These are phyloP conservation scores for Dissophora ornata DNA, from an alignment of 192 early-diverging fungal species.

Conservation along the genomic window DNA sequence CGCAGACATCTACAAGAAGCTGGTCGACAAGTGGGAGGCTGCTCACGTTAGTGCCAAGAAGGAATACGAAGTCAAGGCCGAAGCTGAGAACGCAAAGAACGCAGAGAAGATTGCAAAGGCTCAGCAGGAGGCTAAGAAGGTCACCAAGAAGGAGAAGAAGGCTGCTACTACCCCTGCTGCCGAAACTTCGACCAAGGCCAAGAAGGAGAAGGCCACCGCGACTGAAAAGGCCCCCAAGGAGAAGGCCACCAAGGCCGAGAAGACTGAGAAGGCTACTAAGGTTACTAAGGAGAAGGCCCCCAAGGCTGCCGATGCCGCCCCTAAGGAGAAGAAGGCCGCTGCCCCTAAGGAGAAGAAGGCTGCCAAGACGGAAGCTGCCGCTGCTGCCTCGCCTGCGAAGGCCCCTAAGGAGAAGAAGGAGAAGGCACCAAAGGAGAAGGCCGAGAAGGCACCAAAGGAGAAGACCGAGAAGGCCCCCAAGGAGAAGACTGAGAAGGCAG, in stretches of 20 bases:
- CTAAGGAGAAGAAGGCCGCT: slow-evolving; percentile 14
- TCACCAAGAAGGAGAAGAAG: slow-evolving; percentile 10
- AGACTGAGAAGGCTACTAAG: slow-evolving; percentile 18
- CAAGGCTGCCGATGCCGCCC: slow-evolving; percentile 9
- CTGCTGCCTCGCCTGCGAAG: slow-evolving; percentile 11
- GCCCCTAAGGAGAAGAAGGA: slow-evolving; percentile 26
- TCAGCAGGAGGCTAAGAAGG: slow-evolving; percentile 27
- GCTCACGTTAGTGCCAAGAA: slow-evolving; percentile 15
- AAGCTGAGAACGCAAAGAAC: slow-evolving; percentile 33
- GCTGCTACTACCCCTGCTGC: not conserved
- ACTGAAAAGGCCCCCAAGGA: slow-evolving; percentile 11
- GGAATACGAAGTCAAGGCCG: slow-evolving; percentile 37
- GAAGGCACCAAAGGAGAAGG: slow-evolving; percentile 23
- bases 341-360: slow-evolving; percentile 18
- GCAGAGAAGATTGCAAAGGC: slow-evolving; percentile 36
- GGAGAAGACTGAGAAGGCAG: slow-evolving; percentile 26
- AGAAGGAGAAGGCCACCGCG: slow-evolving; percentile 8
- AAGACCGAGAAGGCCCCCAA: slow-evolving; percentile 25
- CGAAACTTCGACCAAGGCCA: slow-evolving; percentile 5
- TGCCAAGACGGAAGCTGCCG: slow-evolving; percentile 13
- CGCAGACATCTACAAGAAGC: slow-evolving; percentile 41
- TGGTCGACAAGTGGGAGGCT: slow-evolving; percentile 55
- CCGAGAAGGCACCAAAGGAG: slow-evolving; percentile 31
- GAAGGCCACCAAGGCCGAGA: slow-evolving; percentile 1
- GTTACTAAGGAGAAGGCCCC: slow-evolving; percentile 19